Base-by-base conservation (phyloP, 2,329 filamentous ascomycete genomes). In the Boeremia exigua region DNA sequence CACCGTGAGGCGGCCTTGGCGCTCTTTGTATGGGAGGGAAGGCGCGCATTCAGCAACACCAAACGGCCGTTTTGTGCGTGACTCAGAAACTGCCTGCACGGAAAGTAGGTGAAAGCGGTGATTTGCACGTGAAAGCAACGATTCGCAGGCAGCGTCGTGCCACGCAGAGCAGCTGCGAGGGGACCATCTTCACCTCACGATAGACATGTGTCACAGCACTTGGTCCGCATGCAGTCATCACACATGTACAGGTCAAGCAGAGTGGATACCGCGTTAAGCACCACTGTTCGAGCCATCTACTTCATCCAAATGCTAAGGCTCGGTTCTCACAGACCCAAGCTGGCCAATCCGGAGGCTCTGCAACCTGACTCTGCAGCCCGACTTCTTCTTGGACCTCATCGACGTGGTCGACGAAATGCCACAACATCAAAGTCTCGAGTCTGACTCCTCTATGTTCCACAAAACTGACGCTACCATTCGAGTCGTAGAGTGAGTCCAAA, bases 1-100 rank as follows among this genome's bases (percentile, higher is more conserved):
- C 5, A 5, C 19, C 19, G 19, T 52, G 57, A 59, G 61, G 52
- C 48, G 36, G 40, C 53, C 65, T 68, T 68, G 62, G 65, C 65
- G 36, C 42, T 33, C 58, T 59, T 53, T 48, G 45, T 48, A 37
- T 34, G 17, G 36, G 17, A 30, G 14, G 27, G 39, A 4, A 11
- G 8, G 23, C 14, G 53, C 42, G 45, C 53, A 15, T 47, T 30
- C 28, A 42, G 39, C 25, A 19, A 25, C 36, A 38, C 36, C 25
- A 15, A 11, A 15, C 27, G 45, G 34, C 29, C 15, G 17, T 36
- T 23, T 39, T 15, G 7, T 34, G 6, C 2, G 34, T 38, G 39
- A 55, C 46, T 36, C 46, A 36, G 25, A 30, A 10, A 30, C 46
- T 39, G 33, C 1, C 19, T 23, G 14, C 8, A 23, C 5, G 15